phyloP scores from a whole-genome alignment of 108 stramenopile genomes.

The Nannochloropsis oceanica region DNA sequence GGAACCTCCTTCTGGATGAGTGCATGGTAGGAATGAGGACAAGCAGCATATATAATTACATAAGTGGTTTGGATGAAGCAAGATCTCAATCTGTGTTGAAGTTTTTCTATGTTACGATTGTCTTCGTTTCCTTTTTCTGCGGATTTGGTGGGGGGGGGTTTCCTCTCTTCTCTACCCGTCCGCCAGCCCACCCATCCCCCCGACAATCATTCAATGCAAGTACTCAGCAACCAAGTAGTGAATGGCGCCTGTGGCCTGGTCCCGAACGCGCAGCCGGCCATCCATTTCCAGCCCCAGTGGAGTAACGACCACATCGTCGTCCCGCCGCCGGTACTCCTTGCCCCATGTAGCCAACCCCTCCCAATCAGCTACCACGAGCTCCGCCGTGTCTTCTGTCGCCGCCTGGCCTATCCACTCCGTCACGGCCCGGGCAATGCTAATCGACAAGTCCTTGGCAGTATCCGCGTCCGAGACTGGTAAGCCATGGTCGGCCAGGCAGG shows the following conservation, averaged over 20 bases:
- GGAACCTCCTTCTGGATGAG: too few relatives aligned
- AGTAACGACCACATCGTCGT: conserved; percentile 6
- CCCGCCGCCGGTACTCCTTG: conserved; percentile 4
- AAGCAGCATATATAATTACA: too few relatives aligned
- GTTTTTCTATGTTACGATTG: too few relatives aligned
- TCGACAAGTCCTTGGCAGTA: not conserved
- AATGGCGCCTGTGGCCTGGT: not conserved
- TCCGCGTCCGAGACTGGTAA: conserved; percentile 16
- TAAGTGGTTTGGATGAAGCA: too few relatives aligned
- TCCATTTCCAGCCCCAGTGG: conserved; percentile 16
- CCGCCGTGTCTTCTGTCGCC: conserved; percentile 2
- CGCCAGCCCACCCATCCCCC: too few relatives aligned
- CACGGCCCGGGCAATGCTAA: not conserved
- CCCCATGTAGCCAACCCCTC: conserved; percentile 5
- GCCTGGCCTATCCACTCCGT: conserved; percentile 1
- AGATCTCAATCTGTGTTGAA: too few relatives aligned
- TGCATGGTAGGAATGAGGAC: too few relatives aligned
- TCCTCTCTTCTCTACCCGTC: too few relatives aligned
- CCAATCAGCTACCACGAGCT: conserved; percentile 6
- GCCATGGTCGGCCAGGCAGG: conserved; percentile 47
- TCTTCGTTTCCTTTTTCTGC: too few relatives aligned
- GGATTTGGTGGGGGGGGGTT: too few relatives aligned
- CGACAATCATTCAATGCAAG: not conserved
- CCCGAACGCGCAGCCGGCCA: conserved; percentile 12
- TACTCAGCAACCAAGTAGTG: conserved; percentile 11